Percentiles rank a stretch among this genome's conserved stretches.
Evolutionary conservation across 2,329 filamentous ascomycete genomes (phyloP).

Genomic region (Clonostachys chloroleuca): DNA sequence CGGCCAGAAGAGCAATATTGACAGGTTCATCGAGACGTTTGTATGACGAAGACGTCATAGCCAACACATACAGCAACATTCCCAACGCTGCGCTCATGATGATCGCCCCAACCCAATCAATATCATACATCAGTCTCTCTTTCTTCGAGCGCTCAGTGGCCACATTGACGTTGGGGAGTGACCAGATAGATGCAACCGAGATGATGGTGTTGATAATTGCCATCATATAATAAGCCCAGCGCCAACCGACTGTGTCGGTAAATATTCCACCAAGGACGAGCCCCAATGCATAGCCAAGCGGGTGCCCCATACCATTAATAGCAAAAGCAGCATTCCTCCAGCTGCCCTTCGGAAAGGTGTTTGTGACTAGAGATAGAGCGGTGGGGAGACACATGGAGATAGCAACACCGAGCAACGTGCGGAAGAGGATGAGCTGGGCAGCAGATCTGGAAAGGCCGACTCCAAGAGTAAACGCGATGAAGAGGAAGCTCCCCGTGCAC

Average conservation of each 20-base stretch:
- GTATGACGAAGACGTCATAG: conserved; percentile 31
- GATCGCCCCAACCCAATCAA: conserved; percentile 48
- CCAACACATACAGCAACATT: conserved; percentile 46
- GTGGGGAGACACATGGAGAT: conserved; percentile 31
- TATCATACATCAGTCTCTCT: conserved; percentile 24
- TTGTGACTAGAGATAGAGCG: conserved; percentile 27
- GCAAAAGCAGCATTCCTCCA: conserved; percentile 35
- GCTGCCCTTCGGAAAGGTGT: conserved; percentile 25
- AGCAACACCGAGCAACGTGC: conserved; percentile 23
- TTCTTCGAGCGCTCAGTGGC: conserved; percentile 16
- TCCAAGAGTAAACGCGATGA: conserved; percentile 22
- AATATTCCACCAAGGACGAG: conserved; percentile 45
- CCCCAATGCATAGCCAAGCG: conserved; percentile 42
- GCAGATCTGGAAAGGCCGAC: conserved; percentile 24
- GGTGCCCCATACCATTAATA: conserved; percentile 36
- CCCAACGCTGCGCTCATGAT: conserved; percentile 39
- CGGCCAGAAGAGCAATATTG: conserved; percentile 37
- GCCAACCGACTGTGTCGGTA: conserved; percentile 40
- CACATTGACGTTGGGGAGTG: conserved; percentile 17
- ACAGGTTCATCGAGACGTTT: conserved; percentile 29
- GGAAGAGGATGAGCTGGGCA: conserved; percentile 28
- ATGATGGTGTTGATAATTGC: conserved; percentile 27
- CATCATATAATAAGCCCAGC: conserved; percentile 35
- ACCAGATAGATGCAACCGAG: conserved; percentile 27
- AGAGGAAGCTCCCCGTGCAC: conserved; percentile 23